Conservation (phyloP, 139 green algal species). For the Volvox africanus region DNA sequence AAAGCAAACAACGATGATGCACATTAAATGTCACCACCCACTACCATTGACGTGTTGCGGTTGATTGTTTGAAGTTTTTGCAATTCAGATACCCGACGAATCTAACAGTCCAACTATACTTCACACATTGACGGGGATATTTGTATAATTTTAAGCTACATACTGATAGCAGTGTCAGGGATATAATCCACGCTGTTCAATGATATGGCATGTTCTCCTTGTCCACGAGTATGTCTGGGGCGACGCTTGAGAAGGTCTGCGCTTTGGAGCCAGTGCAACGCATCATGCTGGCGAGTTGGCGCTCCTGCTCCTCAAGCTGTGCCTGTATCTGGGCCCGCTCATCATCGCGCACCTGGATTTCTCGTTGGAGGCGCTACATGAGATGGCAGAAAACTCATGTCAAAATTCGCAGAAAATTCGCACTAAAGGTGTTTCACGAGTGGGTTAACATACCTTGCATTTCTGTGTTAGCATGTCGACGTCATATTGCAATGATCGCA, state of each 20-base stretch:
- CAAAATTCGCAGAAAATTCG: not conserved
- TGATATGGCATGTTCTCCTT: conserved; percentile 45
- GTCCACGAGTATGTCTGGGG: not conserved
- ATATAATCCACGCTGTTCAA: not conserved
- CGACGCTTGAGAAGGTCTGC: not conserved
- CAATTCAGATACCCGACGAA: too few relatives aligned
- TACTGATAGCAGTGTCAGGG: too few relatives aligned
- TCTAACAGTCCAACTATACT: too few relatives aligned
- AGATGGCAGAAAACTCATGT: not conserved
- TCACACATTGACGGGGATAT: too few relatives aligned
- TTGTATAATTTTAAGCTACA: too few relatives aligned
- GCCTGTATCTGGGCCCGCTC: too few relatives aligned
- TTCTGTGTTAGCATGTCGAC: conserved; percentile 67
- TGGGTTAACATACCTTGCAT: conserved; percentile 49
- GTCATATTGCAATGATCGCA: conserved; percentile 73
- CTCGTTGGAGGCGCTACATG: not conserved
- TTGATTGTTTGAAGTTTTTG: too few relatives aligned
- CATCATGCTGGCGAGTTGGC: not conserved
- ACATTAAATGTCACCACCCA: too few relatives aligned
- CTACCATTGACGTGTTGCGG: too few relatives aligned
- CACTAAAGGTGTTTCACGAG: too few relatives aligned
- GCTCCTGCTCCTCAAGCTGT: not conserved
- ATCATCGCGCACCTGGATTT: not conserved
- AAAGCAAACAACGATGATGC: too few relatives aligned
- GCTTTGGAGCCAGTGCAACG: not conserved